Evolutionary conservation across 495 filamentous ascomycete genomes (phyloP).

Genomic region (Cladorrhinum samala): DNA sequence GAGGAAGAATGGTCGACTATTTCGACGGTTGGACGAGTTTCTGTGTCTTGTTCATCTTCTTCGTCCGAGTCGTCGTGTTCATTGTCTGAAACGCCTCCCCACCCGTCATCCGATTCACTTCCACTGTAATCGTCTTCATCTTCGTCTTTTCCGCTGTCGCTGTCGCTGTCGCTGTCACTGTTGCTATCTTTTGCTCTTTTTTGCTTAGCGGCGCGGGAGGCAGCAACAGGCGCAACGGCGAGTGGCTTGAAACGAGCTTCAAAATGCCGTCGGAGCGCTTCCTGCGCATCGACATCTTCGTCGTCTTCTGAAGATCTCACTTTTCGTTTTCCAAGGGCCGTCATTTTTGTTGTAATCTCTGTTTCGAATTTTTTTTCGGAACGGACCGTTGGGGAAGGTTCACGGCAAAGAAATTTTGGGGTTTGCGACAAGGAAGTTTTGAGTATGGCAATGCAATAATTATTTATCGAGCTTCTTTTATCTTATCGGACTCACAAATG

Average conservation of each 20-base stretch:
- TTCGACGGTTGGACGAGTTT: constrained; percentile 36
- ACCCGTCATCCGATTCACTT: constrained; percentile 47
- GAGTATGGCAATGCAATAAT: constrained; percentile 14
- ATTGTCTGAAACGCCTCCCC: constrained; percentile 58
- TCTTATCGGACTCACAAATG: too few species aligned
- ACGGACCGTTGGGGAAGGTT: too few species aligned
- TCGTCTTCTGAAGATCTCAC: constrained; percentile 18
- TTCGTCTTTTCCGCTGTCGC: constrained; percentile 24
- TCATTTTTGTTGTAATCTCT: constrained; percentile 23
- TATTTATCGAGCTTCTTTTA: too few species aligned
- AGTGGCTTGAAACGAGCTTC: constrained; percentile 81
- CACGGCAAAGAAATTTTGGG: too few species aligned
- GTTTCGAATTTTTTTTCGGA: not conserved
- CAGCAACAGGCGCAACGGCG: constrained; percentile 22
- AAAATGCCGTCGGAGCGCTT: constrained; percentile 71
- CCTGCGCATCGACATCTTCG: constrained; percentile 34
- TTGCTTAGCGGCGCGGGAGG: constrained; percentile 12
- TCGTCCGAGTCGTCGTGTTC: constrained; percentile 24
- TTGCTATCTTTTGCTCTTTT: constrained; percentile 24
- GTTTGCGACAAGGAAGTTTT: constrained; percentile 6
- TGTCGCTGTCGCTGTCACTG: constrained; percentile 12
- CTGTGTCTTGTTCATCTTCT: constrained; percentile 10
- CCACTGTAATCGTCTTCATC: constrained; percentile 26
- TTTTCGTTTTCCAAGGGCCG: constrained; percentile 41
- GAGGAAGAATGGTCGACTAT: constrained; percentile 55